Percentiles rank a stretch among this genome's conserved stretches.
Evolutionary conservation across 176 grass and related monocot genomes (phyloP).

Genomic region (Triticum dicoccoides): DNA sequence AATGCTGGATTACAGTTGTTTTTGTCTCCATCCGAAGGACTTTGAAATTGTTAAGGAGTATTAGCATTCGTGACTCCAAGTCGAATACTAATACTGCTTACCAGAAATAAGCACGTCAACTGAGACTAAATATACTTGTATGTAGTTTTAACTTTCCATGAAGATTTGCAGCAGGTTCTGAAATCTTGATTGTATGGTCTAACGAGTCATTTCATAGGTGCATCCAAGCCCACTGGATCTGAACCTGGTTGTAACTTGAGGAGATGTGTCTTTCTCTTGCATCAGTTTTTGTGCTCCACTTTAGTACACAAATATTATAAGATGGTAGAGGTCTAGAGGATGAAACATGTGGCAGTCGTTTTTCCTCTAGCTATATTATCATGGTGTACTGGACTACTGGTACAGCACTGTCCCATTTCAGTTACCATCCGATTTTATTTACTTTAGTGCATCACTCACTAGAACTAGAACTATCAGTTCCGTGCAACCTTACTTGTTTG

Average conservation of each 20-base stretch:
- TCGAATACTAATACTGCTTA: too few relatives aligned
- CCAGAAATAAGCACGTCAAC: neutral
- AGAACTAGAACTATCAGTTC: neutral
- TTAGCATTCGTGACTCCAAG: too few relatives aligned
- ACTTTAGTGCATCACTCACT: neutral
- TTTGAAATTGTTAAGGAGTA: neutral
- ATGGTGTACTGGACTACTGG: neutral
- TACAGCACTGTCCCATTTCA: too few relatives aligned
- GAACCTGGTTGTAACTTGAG: neutral
- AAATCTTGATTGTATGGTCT: neutral
- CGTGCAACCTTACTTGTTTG: neutral
- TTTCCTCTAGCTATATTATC: neutral
- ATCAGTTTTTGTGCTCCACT: neutral
- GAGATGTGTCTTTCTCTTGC: neutral
- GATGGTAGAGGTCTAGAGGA: neutral
- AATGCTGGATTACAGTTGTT: neutral
- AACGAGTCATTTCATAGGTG: neutral
- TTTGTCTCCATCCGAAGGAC: neutral
- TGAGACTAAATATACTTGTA: neutral
- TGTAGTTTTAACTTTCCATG: neutral
- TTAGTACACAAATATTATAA: neutral
- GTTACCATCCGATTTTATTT: neutral
- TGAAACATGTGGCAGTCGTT: neutral
- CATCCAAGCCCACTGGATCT: neutral
- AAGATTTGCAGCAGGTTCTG: neutral